Conservation (phyloP, 345 rosid species). For the Orychophragmus violaceus region DNA sequence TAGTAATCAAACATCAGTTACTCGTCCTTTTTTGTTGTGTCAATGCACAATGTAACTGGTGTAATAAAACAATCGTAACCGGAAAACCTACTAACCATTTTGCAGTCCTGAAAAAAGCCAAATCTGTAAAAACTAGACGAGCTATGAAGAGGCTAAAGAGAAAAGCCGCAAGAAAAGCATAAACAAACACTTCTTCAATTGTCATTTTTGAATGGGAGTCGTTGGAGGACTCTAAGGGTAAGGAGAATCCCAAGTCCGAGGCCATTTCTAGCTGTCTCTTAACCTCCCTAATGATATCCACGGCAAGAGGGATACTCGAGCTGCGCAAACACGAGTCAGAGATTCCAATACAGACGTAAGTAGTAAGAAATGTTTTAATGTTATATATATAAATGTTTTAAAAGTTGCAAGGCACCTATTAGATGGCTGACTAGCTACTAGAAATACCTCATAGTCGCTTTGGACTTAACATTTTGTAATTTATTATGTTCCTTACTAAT, state of each 20-base stretch:
- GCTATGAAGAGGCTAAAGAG: slow-evolving; percentile 11
- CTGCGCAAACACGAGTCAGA: background rate
- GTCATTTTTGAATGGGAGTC: background rate
- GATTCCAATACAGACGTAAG: background rate
- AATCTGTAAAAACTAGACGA: slow-evolving; percentile 7
- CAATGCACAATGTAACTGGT: background rate
- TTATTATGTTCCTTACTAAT: background rate
- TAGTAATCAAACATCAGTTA: background rate
- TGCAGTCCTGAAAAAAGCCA: background rate
- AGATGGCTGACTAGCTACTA: background rate
- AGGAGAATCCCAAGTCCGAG: background rate
- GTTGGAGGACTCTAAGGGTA: background rate
- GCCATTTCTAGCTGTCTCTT: slow-evolving; percentile 5
- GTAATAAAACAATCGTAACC: background rate
- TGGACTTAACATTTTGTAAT: background rate
- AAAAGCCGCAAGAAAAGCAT: background rate
- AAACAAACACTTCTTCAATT: background rate
- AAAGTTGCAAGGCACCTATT: background rate
- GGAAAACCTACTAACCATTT: slow-evolving; percentile 20
- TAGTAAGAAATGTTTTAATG: background rate
- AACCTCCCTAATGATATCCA: background rate
- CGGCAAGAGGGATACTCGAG: background rate
- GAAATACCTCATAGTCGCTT: background rate
- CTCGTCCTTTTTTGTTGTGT: background rate
- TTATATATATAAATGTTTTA: background rate